Evolutionary conservation across 345 rosid species (phyloP).

Genomic region (Murraya koenigii): DNA sequence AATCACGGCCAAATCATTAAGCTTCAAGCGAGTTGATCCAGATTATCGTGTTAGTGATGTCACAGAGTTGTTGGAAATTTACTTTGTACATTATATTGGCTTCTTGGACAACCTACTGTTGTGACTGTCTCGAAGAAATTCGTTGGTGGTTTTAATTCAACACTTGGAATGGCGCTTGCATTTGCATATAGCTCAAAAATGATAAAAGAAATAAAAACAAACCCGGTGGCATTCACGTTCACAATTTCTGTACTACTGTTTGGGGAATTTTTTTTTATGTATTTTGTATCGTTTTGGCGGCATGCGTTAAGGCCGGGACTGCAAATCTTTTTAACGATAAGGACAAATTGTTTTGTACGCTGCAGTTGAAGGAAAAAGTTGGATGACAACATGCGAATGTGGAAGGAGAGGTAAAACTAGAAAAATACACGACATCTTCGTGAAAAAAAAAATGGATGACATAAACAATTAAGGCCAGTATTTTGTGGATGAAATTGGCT

Average conservation of each 20-base stretch:
- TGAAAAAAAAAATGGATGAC: too few species aligned
- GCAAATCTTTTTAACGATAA: too few species aligned
- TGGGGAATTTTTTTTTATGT: too few species aligned
- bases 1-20: not conserved
- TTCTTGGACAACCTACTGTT: not conserved
- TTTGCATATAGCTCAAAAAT: not conserved
- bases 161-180: not conserved
- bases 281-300: too few species aligned
- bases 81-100: slow-evolving; percentile 5
- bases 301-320: too few species aligned
- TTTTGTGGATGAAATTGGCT: too few species aligned
- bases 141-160: not conserved
- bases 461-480: too few species aligned
- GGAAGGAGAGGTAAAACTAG: too few species aligned
- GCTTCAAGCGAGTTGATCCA: not conserved
- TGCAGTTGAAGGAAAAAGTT: too few species aligned
- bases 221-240: not conserved
- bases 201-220: not conserved
- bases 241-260: not conserved
- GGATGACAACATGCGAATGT: too few species aligned
- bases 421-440: too few species aligned
- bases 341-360: too few species aligned
- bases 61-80: not conserved
- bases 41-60: not conserved
- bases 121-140: not conserved